Percentiles rank a stretch among this genome's conserved stretches.
These are phyloP conservation scores for Umbelopsis sp. DNA, from an alignment of 371 early-diverging fungal species.

Conservation along the genomic window DNA sequence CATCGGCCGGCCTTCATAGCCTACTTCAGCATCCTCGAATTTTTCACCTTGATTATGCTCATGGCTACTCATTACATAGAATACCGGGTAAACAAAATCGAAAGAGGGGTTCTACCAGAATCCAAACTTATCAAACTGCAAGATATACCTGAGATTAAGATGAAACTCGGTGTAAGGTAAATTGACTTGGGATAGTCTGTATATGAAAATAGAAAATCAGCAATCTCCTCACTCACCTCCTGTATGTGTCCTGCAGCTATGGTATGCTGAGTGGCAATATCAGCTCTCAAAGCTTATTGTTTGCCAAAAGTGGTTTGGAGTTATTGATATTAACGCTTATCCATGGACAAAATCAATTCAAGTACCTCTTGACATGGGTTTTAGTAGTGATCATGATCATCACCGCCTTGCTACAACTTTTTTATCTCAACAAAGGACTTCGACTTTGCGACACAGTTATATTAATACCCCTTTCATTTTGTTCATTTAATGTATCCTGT, in stretches of 20 bases:
- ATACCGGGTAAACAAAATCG: slow-evolving; percentile 34
- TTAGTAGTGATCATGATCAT: slow-evolving; percentile 64
- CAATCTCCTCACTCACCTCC: not conserved
- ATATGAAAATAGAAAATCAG: slow-evolving; percentile 7
- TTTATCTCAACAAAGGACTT: slow-evolving; percentile 79
- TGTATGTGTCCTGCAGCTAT: slow-evolving; percentile 38
- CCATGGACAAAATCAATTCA: slow-evolving; percentile 69
- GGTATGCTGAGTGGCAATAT: slow-evolving; percentile 75
- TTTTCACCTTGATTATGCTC: slow-evolving; percentile 54
- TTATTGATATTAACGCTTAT: slow-evolving; percentile 66
- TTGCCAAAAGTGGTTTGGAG: slow-evolving; percentile 83
- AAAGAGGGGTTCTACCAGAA: slow-evolving; percentile 31
- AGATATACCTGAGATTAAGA: slow-evolving; percentile 33
- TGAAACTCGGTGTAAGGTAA: slow-evolving; percentile 48
- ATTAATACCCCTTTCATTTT: slow-evolving; percentile 78
- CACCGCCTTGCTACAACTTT: slow-evolving; percentile 77
- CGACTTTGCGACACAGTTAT: slow-evolving; percentile 79
- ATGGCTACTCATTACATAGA: slow-evolving; percentile 59
- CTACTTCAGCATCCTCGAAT: slow-evolving; percentile 67
- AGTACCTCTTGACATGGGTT: slow-evolving; percentile 72
- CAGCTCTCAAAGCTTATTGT: slow-evolving; percentile 76
- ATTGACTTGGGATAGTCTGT: not conserved
- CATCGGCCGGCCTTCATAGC: slow-evolving; percentile 72
- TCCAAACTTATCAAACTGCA: slow-evolving; percentile 27
- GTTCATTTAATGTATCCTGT: slow-evolving; percentile 78